These are phyloP conservation scores for Aureobasidium melanogenum DNA, from an alignment of 2,329 filamentous ascomycete genomes.

Conservation along the genomic window DNA sequence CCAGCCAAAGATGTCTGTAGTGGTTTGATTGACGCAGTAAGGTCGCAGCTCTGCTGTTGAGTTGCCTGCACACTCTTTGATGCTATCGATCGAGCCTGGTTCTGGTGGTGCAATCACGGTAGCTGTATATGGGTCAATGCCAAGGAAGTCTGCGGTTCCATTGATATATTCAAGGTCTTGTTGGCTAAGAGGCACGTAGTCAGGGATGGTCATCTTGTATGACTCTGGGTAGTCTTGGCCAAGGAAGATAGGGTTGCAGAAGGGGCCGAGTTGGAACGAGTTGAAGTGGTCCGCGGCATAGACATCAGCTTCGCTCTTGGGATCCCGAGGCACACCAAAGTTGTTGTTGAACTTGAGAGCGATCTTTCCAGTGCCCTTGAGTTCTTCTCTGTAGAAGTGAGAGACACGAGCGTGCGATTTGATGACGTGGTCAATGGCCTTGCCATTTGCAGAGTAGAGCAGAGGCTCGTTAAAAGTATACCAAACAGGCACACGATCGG, in stretches of 20 bases:
- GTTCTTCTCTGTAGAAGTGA: constrained; percentile 45
- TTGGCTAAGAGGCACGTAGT: constrained; percentile 39
- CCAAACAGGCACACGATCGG: constrained; percentile 30
- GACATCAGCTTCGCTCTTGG: constrained; percentile 33
- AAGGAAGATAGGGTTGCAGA: constrained; percentile 46
- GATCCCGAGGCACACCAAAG: constrained; percentile 28
- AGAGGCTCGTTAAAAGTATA: constrained; percentile 23
- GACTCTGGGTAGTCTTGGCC: constrained; percentile 42
- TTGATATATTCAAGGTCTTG: constrained; percentile 33
- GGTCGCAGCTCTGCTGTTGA: constrained; percentile 22
- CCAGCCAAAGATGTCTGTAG: constrained; percentile 24
- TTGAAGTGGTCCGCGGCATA: constrained; percentile 38
- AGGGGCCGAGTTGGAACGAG: constrained; percentile 37
- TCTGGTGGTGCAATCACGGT: constrained; percentile 15
- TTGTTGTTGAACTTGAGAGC: constrained; percentile 41
- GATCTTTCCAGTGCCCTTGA: constrained; percentile 43
- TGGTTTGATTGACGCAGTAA: constrained; percentile 24
- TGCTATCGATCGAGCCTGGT: constrained; percentile 1
- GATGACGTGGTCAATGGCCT: constrained; percentile 13
- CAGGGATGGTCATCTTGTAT: constrained; percentile 37
- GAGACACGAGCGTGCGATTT: constrained; percentile 18
- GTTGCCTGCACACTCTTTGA: constrained; percentile 28
- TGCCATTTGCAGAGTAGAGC: not conserved
- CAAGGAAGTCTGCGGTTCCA: constrained; percentile 22
- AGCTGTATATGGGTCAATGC: constrained; percentile 25